Evolutionary conservation across 1,284 basidiomycete species (phyloP), one percentile per base, ranked within the genome.

Genomic region (Cutaneotrichosporon arboriforme): DNA sequence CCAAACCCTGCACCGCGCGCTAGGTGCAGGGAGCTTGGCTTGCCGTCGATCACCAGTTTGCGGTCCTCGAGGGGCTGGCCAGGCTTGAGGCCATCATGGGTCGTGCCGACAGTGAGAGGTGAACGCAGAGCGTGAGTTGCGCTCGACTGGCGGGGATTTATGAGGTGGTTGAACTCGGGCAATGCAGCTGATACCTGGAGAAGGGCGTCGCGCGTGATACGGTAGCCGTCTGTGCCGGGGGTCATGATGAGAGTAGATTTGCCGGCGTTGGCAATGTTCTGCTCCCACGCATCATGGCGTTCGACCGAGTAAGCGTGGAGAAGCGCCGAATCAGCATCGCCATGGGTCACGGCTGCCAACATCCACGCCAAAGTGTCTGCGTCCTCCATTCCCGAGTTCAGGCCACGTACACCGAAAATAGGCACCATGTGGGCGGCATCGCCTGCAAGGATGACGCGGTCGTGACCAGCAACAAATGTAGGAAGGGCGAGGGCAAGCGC

Each of bases 171-270:
- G 40, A 52, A 59, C 51, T 55, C 53, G 39, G 57, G 57, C 21
- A 59, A 23, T 5, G 47, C 57, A 14, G 40, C 45, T 2, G 54
- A 39, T n/a, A 59, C 51, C 31, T 54, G 45, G 15, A 59, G 49
- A 13, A 59, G 52, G 14, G 46, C 54, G 43, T 59, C 54, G 22
- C 58, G 58, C 13, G 58, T 59, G 22, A 42, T 51, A 36, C 49
- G 41, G 54, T 51, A 56, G 10, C 58, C 58, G 21, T 56, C 54
- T 4, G 37, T 46, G 33, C 58, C 54, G 45, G 57, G 57, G 10
- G 57, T 59, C 57, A 59, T 59, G 54, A 59, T 52, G 23, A 52
- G 53, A 1, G 57, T 59, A 18, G 48, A 51, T 48, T 59, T 59
- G 35, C 44, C 40, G 5, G 57, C 57, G 45, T 40, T 51, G 51